Evolutionary conservation across 352 stramenopile genomes (phyloP), one percentile per base, ranked within the genome.

Genomic region (Phytophthora boehmeriae): DNA sequence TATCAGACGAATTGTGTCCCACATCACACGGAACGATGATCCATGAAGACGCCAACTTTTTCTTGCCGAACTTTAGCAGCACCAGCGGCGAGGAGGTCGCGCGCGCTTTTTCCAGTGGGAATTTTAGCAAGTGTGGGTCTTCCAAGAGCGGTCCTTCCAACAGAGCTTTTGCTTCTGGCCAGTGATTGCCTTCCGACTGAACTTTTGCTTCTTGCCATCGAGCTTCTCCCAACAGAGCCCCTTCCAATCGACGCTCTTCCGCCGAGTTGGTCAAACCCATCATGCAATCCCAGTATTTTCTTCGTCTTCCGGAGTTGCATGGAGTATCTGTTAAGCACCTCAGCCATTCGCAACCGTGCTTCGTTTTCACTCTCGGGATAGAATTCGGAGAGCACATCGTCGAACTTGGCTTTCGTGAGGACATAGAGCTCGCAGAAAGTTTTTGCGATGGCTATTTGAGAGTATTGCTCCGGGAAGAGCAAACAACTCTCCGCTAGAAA

Each of bases 371-470:
- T 32, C 1, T 68, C 72, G 10, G 59, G 62, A 27, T 90, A 86
- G 23, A 82, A 93, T 30, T 80, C 73, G 9, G 39, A 36, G 10
- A 91, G 54, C 0, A 74, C 79, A 2, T 75, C 68, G 34, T 93
- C 78, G 38, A 92, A 90, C 0, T 75, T 73, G 0, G 66, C 54
- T 39, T 90, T 90, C 0, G 87, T 74, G 2, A 93, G 66, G 22
- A 88, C 80, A 32, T 91, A 91, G 1, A 93, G 58, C 43, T 93
- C 85, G 19, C 83, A 93, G 49, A 93, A 93, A 0, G 85, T 89
- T 52, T 92, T 90, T 0, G 85, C 85, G 0, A 84, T 63, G 0
- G 85, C 85, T 38, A 80, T 88, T 43, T 92, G 78, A 51, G 83
- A 59, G 46, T 84, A 88, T 23, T 66, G 62, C 16, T 88, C 82